Base-by-base conservation (phyloP, 2,329 filamentous ascomycete genomes). In the Aschersonia sp. region DNA sequence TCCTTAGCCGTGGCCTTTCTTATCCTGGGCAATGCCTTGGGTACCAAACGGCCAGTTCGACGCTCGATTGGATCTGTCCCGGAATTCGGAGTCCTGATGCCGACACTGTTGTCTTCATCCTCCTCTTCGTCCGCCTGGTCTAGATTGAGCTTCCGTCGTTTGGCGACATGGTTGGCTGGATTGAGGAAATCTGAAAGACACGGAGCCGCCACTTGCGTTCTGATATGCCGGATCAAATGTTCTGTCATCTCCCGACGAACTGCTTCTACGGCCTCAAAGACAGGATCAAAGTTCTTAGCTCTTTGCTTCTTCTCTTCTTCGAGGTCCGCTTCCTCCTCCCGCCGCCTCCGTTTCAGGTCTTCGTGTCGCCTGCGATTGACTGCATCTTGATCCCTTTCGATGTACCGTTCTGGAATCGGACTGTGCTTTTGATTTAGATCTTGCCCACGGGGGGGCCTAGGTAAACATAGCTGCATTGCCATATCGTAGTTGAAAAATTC, bases 401-500 rank as follows among this genome's bases (percentile, higher is more conserved):
- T 46, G n/a, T 37, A 12, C 35, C 22, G 47, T 32, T 67, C 64
- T 4, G 60, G 64, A 41, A 60, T 64, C 5, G 61, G 61, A 49
- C 62, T 69, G 3, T 62, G 60, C 57, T 53, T 63, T 49, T 51
- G 61, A 51, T 50, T 47, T 37, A 48, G 52, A 35, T 55, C 56
- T 50, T 51, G 47, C 47, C 54, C 52, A 46, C 51, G 60, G 47
- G 47, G 53, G 11, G 53, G 53, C 53, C 51, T 55, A 47, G 58
- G 69, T 50, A 63, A 57, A 52, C 56, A 83, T 48, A 87, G 81
- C 60, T 90, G 84, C 87, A 98, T 94, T 43, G 80, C 78, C 85
- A 98, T 90, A 51, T 68, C 70, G 51, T 97, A 97, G 1, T 85
- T 96, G 68, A 98, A 98, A 53, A 98, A 78, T 5, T 85, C 77